Conservation (phyloP, 345 rosid species). For the Firmiana major region DNA sequence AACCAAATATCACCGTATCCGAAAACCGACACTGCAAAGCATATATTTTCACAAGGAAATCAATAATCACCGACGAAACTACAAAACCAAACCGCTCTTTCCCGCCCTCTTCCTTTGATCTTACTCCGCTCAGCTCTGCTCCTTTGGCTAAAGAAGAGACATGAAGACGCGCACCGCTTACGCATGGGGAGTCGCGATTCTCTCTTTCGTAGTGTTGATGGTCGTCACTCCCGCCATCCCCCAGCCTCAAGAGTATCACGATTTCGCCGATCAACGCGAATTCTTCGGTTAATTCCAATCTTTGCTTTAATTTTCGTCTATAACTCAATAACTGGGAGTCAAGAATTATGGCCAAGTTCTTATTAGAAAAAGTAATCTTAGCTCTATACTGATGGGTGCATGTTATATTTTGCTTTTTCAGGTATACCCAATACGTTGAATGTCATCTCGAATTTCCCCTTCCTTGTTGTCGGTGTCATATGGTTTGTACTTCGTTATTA, state of each 20-base stretch:
- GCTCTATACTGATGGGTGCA: background rate
- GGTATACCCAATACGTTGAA: constrained; percentile 83
- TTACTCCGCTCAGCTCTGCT: background rate
- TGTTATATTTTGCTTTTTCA: constrained; percentile 28
- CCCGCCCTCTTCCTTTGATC: background rate
- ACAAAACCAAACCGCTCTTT: background rate
- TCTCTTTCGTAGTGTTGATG: constrained; percentile 74
- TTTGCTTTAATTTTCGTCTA: background rate
- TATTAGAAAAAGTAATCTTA: background rate
- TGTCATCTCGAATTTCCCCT: constrained; percentile 90
- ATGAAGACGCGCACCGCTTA: constrained; percentile 56
- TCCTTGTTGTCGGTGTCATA: constrained; percentile 71
- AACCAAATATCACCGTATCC: too few species aligned
- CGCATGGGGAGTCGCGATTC: constrained; percentile 62
- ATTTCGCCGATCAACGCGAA: constrained; percentile 85
- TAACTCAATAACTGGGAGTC: background rate
- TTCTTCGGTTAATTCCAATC: constrained; percentile 50
- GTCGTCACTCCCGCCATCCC: constrained; percentile 82
- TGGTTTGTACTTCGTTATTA: constrained; percentile 77
- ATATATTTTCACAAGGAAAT: too few species aligned
- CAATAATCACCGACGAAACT: too few species aligned
- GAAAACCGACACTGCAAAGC: too few species aligned
- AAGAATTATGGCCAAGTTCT: background rate
- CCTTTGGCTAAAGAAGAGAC: background rate
- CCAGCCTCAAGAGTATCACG: constrained; percentile 76